These are phyloP conservation scores for Marchantia polymorpha DNA, from an alignment of 225 moss, liverwort and hornwort genomes.

Conservation along the genomic window DNA sequence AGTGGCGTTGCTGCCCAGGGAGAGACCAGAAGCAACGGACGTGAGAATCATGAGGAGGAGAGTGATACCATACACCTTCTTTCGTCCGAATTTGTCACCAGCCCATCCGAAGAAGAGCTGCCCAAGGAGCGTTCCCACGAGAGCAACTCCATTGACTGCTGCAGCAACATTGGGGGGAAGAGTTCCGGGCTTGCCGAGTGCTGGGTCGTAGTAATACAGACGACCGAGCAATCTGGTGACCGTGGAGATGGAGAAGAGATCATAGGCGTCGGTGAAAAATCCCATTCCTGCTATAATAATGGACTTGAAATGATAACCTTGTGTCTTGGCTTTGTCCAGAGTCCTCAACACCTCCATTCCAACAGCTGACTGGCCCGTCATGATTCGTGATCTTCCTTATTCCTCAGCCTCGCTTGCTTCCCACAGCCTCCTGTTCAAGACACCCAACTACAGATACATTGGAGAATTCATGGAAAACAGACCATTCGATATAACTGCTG, in stretches of 20 bases:
- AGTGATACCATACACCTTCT: slow-evolving; percentile 41
- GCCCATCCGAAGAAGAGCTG: slow-evolving; percentile 27
- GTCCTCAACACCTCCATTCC: slow-evolving; percentile 24
- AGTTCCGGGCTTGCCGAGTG: slow-evolving; percentile 5
- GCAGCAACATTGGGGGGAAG: slow-evolving; percentile 17
- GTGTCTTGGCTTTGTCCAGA: slow-evolving; percentile 37
- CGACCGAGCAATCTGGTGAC: slow-evolving; percentile 31
- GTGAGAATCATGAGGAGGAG: slow-evolving; percentile 34
- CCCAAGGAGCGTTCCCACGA: slow-evolving; percentile 8
- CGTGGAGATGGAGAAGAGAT: slow-evolving; percentile 58
- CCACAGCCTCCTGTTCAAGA: no score
- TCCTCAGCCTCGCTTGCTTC: no score
- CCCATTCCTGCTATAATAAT: slow-evolving; percentile 84
- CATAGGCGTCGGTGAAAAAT: slow-evolving; percentile 65
- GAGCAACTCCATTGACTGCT: slow-evolving; percentile 18
- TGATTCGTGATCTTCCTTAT: no score
- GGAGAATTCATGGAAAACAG: no score
- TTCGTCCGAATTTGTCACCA: slow-evolving; percentile 42
- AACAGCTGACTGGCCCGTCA: background rate
- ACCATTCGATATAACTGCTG: no score
- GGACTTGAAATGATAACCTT: slow-evolving; percentile 47
- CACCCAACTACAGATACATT: no score
- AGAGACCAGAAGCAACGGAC: slow-evolving; percentile 32
- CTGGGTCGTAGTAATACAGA: slow-evolving; percentile 16
- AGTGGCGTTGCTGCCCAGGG: slow-evolving; percentile 13